Conservation (phyloP, 352 stramenopile species). For the Achlya hypogyna region DNA sequence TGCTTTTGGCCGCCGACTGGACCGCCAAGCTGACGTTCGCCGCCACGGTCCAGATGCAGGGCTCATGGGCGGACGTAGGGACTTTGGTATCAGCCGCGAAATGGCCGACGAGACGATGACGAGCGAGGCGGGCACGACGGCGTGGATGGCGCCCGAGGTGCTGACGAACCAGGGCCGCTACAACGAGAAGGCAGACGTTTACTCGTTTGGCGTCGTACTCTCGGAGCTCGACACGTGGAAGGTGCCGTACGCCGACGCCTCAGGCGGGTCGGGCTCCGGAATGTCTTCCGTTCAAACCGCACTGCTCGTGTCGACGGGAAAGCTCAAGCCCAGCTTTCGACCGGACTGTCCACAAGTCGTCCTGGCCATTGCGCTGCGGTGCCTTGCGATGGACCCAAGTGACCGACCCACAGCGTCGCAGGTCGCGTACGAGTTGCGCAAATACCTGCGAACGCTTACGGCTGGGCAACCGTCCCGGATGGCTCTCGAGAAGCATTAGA, state of each 20-base stretch:
- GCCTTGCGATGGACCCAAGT: conserved; percentile 11
- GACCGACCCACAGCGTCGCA: conserved; percentile 6
- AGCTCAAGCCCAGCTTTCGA: conserved; percentile 9
- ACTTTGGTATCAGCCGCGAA: conserved; percentile 31
- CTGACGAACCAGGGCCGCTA: conserved; percentile 29
- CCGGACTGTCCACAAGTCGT: conserved; percentile 4
- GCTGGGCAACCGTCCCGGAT: too few species aligned
- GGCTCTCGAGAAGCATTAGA: too few species aligned
- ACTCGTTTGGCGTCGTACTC: conserved; percentile 34
- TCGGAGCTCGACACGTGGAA: conserved; percentile 27
- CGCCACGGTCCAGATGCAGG: not conserved
- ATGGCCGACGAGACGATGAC: conserved; percentile 26
- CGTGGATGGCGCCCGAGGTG: conserved; percentile 33
- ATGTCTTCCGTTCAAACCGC: conserved; percentile 11
- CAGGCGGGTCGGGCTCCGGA: not conserved
- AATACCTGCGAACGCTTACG: not conserved
- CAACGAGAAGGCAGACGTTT: conserved; percentile 38
- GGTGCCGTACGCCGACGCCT: conserved; percentile 3
- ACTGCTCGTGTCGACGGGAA: conserved; percentile 8
- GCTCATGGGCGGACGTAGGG: not conserved
- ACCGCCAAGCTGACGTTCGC: conserved; percentile 29
- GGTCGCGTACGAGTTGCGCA: not conserved
- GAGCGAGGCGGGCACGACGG: conserved; percentile 27
- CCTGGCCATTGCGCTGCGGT: not conserved
- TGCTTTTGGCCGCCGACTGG: conserved; percentile 27